A percentile compares a stretch with the other conserved stretches of the same genome.
phyloP scores from a whole-genome alignment of 1,139 yeast genomes.

The Hanseniaspora uvarum region DNA sequence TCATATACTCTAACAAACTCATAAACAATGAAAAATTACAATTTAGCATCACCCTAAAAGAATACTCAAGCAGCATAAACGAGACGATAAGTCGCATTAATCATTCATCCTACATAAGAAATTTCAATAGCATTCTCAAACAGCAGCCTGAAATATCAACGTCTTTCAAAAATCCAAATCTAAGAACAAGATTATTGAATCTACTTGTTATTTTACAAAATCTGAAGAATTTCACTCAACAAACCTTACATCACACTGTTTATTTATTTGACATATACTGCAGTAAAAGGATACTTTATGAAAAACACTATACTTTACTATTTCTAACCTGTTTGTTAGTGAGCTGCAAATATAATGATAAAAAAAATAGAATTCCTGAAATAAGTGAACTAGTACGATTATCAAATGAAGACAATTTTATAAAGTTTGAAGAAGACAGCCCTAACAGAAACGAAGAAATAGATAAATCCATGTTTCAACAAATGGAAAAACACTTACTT shows the following conservation, averaged over 20 bases:
- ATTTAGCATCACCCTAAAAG: conserved; percentile 5
- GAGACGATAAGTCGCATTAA: conserved; percentile 20
- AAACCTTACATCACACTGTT: conserved; percentile 68
- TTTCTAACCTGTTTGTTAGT: conserved; percentile 93
- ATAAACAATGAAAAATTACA: conserved; percentile 12
- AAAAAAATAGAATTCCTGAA: conserved; percentile 73
- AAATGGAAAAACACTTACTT: conserved; percentile 88
- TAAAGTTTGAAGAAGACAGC: background rate
- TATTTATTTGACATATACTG: conserved; percentile 84
- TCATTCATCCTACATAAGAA: conserved; percentile 18
- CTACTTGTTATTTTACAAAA: conserved; percentile 72
- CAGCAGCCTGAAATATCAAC: conserved; percentile 86
- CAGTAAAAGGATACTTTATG: conserved; percentile 81
- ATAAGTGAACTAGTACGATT: conserved; percentile 64
- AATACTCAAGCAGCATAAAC: conserved; percentile 22
- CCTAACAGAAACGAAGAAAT: conserved; percentile 42
- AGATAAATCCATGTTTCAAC: conserved; percentile 81
- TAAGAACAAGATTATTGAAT: conserved; percentile 82
- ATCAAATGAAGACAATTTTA: conserved; percentile 41
- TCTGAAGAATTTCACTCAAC: conserved; percentile 60
- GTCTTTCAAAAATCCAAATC: conserved; percentile 36
- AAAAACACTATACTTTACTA: conserved; percentile 82
- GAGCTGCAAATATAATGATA: conserved; percentile 87
- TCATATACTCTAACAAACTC: background rate
- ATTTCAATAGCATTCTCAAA: conserved; percentile 49